Conservation (phyloP, 192 early-diverging fungal species). For the Coemansia sp. region DNA sequence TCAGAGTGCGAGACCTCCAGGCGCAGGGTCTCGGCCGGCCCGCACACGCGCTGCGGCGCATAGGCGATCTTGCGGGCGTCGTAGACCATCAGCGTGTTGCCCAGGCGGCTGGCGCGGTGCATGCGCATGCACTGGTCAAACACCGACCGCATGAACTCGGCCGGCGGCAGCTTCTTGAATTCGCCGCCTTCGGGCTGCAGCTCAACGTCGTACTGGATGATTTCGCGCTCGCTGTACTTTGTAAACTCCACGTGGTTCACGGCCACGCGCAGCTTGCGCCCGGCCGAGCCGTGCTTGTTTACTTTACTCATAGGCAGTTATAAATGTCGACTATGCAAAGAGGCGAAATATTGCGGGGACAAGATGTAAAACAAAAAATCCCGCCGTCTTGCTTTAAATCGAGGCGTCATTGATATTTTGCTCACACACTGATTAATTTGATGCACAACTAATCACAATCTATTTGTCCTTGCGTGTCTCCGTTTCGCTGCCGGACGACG, state of each 20-base stretch:
- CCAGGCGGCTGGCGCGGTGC: slow-evolving; percentile 57
- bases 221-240: slow-evolving; percentile 60
- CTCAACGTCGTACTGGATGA: slow-evolving; percentile 89
- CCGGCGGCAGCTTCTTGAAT: slow-evolving; percentile 34
- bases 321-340: too few species aligned
- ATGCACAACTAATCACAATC: neutral
- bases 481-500: slow-evolving; percentile 1
- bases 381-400: too few species aligned
- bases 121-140: slow-evolving; percentile 58
- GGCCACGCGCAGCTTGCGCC: slow-evolving; percentile 28
- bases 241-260: slow-evolving; percentile 81
- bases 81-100: slow-evolving; percentile 69
- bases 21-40: slow-evolving; percentile 55
- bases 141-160: slow-evolving; percentile 67
- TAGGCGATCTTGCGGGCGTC: slow-evolving; percentile 85
- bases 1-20: slow-evolving; percentile 58
- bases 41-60: slow-evolving; percentile 76
- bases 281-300: neutral
- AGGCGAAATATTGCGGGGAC: too few species aligned
- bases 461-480: slow-evolving; percentile 38
- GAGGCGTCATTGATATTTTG: neutral
- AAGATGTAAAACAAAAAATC: too few species aligned
- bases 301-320: too few species aligned
- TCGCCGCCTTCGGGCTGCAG: slow-evolving; percentile 59
- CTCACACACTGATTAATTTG: neutral